Percentiles rank a stretch among this genome's conserved stretches.
phyloP scores from a whole-genome alignment of 805 yeast genomes.

The Ascoidea rubescens region DNA sequence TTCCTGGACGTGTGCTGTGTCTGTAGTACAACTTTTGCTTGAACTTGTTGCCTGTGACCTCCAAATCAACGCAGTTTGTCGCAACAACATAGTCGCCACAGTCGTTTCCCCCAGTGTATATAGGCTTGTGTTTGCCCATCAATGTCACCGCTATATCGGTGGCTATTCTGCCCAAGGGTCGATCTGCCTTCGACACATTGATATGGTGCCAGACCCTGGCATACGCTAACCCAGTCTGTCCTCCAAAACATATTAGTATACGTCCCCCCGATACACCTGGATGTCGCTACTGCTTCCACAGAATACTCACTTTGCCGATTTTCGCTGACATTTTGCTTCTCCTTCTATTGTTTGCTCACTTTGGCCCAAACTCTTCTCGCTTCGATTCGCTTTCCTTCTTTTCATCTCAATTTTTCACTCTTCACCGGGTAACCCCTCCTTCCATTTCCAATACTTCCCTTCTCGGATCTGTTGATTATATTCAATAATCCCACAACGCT shows the following conservation, averaged over 20 bases:
- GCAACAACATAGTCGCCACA: conserved; percentile 96
- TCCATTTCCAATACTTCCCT: no score
- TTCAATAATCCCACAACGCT: no score
- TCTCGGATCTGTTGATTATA: no score
- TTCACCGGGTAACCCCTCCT: no score
- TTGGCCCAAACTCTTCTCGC: no score
- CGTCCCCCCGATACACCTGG: background rate
- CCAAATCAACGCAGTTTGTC: conserved; percentile 73
- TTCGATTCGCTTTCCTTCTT: no score
- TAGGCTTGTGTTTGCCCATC: conserved; percentile 97
- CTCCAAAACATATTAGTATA: conserved; percentile 4
- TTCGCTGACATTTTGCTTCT: conserved; percentile 27
- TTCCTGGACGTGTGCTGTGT: conserved; percentile 85
- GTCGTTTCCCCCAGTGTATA: conserved; percentile 64
- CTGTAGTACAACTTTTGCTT: conserved; percentile 74
- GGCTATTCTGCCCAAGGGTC: conserved; percentile 90
- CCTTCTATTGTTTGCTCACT: no score
- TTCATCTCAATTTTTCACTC: no score
- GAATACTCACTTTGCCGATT: conserved; percentile 24
- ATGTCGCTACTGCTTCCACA: background rate
- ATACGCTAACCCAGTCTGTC: conserved; percentile 58
- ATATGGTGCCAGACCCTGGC: conserved; percentile 94
- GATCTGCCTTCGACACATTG: conserved; percentile 69
- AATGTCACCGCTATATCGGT: conserved; percentile 74
- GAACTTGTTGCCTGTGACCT: conserved; percentile 77